Percentiles rank a stretch among this genome's conserved stretches.
Evolutionary conservation across 768 basidiomycete genomes (phyloP).

Genomic region (Tulasnella sp.): DNA sequence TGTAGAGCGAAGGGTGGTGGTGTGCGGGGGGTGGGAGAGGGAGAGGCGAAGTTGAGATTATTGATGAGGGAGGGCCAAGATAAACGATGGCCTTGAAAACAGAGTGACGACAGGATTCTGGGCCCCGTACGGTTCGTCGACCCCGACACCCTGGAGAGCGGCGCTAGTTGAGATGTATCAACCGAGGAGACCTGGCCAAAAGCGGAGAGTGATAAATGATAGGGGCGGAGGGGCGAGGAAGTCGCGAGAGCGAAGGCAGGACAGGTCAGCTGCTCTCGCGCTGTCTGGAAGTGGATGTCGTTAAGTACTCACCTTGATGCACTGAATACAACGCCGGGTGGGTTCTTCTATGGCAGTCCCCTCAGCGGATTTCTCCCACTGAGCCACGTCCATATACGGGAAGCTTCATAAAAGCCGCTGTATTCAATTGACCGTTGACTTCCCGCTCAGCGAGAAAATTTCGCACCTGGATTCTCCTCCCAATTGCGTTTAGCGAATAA

Average conservation of each 20-base stretch:
- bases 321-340: constrained; percentile 9
- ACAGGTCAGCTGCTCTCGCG: neutral
- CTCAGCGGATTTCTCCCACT: constrained; percentile 15
- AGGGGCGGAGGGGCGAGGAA: constrained; percentile 1
- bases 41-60: neutral
- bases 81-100: constrained; percentile 6
- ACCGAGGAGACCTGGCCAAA: constrained; percentile 1
- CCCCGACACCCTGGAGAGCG: neutral
- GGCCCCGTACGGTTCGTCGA: constrained; percentile 5
- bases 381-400: constrained; percentile 17
- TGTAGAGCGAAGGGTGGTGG: constrained; percentile 1
- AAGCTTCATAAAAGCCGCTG: constrained; percentile 16
- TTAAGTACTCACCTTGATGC: constrained; percentile 14
- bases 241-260: constrained; percentile 2
- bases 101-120: constrained; percentile 6
- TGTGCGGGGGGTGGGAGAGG: constrained; percentile 17
- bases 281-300: constrained; percentile 14
- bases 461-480: constrained; percentile 14
- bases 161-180: neutral
- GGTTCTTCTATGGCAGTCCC: neutral
- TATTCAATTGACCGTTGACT: constrained; percentile 18
- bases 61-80: constrained; percentile 2
- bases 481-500: constrained; percentile 4
- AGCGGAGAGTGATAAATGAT: neutral
- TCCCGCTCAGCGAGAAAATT: constrained; percentile 19